phyloP scores from a whole-genome alignment of 257 asterid species.

The Scutellaria barbata region DNA sequence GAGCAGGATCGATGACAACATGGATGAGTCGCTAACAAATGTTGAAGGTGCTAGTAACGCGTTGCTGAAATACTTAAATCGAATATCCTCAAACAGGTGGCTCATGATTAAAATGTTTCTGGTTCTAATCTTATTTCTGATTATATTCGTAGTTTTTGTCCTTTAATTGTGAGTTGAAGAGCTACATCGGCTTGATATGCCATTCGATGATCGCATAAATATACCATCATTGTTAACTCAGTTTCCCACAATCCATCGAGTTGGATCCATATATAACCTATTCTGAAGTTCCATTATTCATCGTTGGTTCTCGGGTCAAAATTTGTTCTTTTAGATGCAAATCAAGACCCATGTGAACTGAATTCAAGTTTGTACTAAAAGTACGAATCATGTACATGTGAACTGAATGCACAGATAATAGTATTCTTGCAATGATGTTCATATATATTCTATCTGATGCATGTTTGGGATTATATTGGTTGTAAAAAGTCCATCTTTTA shows the following conservation, averaged over 20 bases:
- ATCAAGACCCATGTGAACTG: too few relatives aligned
- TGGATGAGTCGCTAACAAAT: conserved; percentile 75
- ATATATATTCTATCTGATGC: too few relatives aligned
- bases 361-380: too few relatives aligned
- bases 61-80: conserved; percentile 67
- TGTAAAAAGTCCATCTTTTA: too few relatives aligned
- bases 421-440: too few relatives aligned
- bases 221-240: background rate
- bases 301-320: too few relatives aligned
- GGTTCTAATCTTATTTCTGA: conserved; percentile 62
- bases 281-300: too few relatives aligned
- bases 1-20: conserved; percentile 86
- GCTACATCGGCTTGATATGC: conserved; percentile 5
- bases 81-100: conserved; percentile 80
- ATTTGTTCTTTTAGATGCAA: too few relatives aligned
- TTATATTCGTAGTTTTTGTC: conserved; percentile 67
- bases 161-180: conserved; percentile 44
- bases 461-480: too few relatives aligned
- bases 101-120: conserved; percentile 79
- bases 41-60: conserved; percentile 84
- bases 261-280: too few relatives aligned
- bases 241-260: background rate
- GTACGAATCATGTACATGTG: too few relatives aligned
- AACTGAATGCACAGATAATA: too few relatives aligned
- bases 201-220: background rate